phyloP scores from a whole-genome alignment of 2,329 filamentous ascomycete genomes.

The Scortechinia acanthostroma region DNA sequence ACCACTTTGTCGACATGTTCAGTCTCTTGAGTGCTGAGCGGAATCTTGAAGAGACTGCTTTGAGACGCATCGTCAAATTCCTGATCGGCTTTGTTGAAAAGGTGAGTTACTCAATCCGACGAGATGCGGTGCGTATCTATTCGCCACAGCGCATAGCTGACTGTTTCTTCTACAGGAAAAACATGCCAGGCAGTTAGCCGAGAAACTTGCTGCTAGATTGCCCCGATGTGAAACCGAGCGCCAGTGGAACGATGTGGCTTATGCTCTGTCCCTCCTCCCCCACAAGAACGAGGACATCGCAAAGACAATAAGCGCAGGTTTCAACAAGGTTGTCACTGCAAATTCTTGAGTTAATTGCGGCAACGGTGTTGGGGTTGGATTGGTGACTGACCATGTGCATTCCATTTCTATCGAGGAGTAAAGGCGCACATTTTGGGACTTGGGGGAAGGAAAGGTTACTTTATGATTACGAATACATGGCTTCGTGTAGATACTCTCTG shows the following conservation, averaged over 20 bases:
- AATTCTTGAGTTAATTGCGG: too few relatives aligned
- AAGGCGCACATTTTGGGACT: too few relatives aligned
- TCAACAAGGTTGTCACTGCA: conserved; percentile 13
- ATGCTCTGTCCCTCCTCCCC: conserved; percentile 53
- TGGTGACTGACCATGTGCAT: too few relatives aligned
- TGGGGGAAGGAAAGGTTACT: too few relatives aligned
- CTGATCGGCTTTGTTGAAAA: conserved; percentile 94
- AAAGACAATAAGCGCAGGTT: conserved; percentile 40
- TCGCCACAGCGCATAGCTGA: conserved; percentile 1
- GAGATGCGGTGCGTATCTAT: too few relatives aligned
- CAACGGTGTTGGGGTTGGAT: too few relatives aligned
- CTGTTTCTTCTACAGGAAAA: conserved; percentile 44
- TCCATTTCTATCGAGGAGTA: too few relatives aligned
- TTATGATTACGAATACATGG: too few relatives aligned
- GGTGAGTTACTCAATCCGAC: conserved; percentile 47
- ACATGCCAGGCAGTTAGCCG: conserved; percentile 62
- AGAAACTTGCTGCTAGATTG: conserved; percentile 56
- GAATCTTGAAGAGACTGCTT: conserved; percentile 74
- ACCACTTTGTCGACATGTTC: conserved; percentile 99
- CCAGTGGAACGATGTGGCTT: conserved; percentile 66
- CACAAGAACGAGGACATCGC: conserved; percentile 54
- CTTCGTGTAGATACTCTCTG: too few relatives aligned
- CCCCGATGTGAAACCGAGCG: conserved; percentile 56
- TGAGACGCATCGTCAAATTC: conserved; percentile 84
- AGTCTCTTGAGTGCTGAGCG: conserved; percentile 79